Evolutionary conservation across 768 basidiomycete species (phyloP), one percentile per base, ranked within the genome.

Genomic region (Leccinum olivaceopallidum): DNA sequence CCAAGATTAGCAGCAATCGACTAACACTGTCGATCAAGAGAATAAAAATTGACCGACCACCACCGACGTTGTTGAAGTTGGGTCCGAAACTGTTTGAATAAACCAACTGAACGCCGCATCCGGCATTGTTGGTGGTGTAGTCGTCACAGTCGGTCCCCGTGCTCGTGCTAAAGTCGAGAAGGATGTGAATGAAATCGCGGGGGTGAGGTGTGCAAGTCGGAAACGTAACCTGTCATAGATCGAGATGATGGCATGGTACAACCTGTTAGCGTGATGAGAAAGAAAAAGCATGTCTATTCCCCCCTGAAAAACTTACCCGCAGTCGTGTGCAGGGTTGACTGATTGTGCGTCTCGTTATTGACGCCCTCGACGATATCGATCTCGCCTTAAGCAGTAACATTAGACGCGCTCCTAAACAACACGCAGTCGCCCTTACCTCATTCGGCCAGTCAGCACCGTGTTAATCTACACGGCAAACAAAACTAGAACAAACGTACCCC

Each of bases 311-410:
- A 69, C 68, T 20, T 53, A 71, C 66, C 50, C 6, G 65, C 53
- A 51, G 30, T 64, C 1, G 68, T 73, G 55, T 77, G 76, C 16
- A 78, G 56, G 20, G 71, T 74, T 10, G 69, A 67, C 34, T 64
- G 62, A 51, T 77, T 71, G 3, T 73, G 73, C 5, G 44, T 18
- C 18, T 56, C 13, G 53, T 67, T 39, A 48, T 77, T 77, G 57
- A 73, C 72, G 6, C 75, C 75, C 47, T 76, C 74, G 2, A 76
- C 16, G 13, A 75, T 74, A 59, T 75, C 75, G 2, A 73, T 61
- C 60, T 73, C 72, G 1, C 73, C 71, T 73, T 74, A 49, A 32
- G 32, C 1, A 13, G 18, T 24, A 30, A 36, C 10, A 3, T 61
- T 13, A 44, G 36, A 24, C 2, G 9, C 13, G 24, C 8, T 5